Evolutionary conservation across 2,329 filamentous ascomycete species (phyloP).

Genomic region (Ophiostoma perfectum): DNA sequence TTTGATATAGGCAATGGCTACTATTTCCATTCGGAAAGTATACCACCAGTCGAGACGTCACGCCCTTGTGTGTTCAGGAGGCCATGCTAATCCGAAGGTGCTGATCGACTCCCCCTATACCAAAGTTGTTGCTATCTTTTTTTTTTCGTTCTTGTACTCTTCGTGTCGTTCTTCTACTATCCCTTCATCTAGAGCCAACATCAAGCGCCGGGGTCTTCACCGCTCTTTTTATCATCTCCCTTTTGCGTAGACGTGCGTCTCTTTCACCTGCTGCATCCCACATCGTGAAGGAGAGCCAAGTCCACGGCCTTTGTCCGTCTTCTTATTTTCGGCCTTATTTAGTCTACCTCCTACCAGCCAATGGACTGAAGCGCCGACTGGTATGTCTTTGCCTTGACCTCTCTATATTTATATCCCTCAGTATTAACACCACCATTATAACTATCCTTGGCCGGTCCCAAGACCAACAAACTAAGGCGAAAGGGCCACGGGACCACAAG

Average conservation of each 20-base stretch:
- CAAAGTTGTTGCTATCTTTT: neutral
- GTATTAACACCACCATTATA: neutral
- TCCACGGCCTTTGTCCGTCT: neutral
- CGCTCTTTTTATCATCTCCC: no score
- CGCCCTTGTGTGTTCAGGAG: no score
- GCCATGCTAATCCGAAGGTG: neutral
- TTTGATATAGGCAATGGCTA: neutral
- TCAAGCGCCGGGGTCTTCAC: no score
- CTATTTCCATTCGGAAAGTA: neutral
- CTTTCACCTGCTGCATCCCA: neutral
- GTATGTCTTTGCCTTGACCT: neutral
- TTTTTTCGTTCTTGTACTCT: neutral
- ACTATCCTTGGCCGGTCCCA: neutral
- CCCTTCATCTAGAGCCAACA: no score
- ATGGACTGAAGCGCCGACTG: slow-evolving; percentile 2
- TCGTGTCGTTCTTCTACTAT: neutral
- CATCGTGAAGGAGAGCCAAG: neutral
- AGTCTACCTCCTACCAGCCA: neutral
- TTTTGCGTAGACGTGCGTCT: no score
- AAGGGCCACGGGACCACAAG: no score
- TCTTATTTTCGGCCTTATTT: no score
- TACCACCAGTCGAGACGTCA: neutral
- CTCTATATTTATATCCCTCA: neutral
- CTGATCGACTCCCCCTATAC: neutral
- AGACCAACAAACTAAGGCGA: neutral